These are phyloP conservation scores for Draba incana DNA, from an alignment of 345 rosid genomes.

Conservation along the genomic window DNA sequence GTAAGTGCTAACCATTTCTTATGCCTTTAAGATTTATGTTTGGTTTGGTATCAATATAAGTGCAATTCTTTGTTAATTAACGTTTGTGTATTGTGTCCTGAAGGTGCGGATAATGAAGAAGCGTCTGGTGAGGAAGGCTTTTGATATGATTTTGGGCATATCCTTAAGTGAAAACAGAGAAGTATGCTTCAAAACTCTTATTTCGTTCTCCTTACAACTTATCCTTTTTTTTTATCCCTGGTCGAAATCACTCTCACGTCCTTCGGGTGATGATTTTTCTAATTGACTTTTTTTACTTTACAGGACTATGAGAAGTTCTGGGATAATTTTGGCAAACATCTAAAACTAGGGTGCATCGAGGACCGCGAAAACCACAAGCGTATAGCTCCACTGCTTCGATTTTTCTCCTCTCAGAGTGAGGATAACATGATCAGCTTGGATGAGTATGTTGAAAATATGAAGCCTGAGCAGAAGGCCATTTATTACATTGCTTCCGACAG, in stretches of 20 bases:
- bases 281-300: conserved; percentile 23
- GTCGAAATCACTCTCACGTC: not conserved
- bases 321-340: conserved; percentile 86
- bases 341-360: conserved; percentile 94
- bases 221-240: not conserved
- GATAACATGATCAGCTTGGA: conserved; percentile 91
- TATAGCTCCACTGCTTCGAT: conserved; percentile 90
- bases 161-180: conserved; percentile 88
- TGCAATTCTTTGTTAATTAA: conserved; percentile 4
- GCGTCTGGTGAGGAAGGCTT: conserved; percentile 88
- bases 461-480: conserved; percentile 91
- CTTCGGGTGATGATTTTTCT: conserved; percentile 3
- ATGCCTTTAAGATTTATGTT: not conserved
- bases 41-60: conserved; percentile 7
- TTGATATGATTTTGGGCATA: conserved; percentile 94
- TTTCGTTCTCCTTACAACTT: not conserved
- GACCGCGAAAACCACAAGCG: conserved; percentile 98
- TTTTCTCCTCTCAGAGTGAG: conserved; percentile 97
- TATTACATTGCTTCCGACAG: conserved; percentile 92
- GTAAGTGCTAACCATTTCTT: conserved; percentile 47
- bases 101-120: conserved; percentile 96
- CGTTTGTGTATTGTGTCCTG: conserved; percentile 25
- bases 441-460: conserved; percentile 97
- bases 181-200: conserved; percentile 45
- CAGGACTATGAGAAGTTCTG: conserved; percentile 97